Conservation (phyloP, 441 rosid species). For the Brassica balearica region DNA sequence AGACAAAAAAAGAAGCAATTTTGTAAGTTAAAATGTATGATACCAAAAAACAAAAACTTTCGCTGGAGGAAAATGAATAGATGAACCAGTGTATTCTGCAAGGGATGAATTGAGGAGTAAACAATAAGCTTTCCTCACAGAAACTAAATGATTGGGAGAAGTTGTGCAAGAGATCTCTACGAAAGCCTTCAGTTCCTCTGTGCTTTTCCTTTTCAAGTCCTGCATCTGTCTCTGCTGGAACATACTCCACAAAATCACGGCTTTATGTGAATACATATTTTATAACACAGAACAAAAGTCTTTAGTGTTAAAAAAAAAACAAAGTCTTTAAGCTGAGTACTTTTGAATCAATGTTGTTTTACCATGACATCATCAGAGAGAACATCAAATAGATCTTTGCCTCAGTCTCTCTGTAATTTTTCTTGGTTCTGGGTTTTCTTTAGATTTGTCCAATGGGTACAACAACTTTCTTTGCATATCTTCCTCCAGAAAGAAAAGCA, state of each 20-base stretch:
- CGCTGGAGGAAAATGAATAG: not conserved
- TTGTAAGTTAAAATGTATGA: not conserved
- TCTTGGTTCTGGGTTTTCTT: not conserved
- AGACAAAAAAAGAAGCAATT: not conserved
- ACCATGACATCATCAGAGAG: not conserved
- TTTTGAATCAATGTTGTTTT: not conserved
- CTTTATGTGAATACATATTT: not conserved
- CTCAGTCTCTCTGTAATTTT: not conserved
- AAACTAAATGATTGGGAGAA: not conserved
- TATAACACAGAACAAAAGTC: not conserved
- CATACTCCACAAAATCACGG: not conserved
- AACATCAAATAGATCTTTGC: not conserved
- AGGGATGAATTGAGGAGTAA: not conserved
- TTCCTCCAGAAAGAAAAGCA: not conserved
- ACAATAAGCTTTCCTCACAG: not conserved
- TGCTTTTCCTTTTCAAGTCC: not conserved
- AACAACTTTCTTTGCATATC: not conserved
- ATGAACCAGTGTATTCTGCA: not conserved
- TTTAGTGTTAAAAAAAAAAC: too few species aligned
- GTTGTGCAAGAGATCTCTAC: not conserved
- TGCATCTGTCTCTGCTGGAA: not conserved
- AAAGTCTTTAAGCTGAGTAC: not conserved
- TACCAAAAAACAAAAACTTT: not conserved
- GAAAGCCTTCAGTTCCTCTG: not conserved
- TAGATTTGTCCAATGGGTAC: too few species aligned